Percentiles rank a stretch among this genome's conserved stretches.
phyloP scores from a whole-genome alignment of 2,329 filamentous ascomycete genomes.

The Alternaria gaisen region DNA sequence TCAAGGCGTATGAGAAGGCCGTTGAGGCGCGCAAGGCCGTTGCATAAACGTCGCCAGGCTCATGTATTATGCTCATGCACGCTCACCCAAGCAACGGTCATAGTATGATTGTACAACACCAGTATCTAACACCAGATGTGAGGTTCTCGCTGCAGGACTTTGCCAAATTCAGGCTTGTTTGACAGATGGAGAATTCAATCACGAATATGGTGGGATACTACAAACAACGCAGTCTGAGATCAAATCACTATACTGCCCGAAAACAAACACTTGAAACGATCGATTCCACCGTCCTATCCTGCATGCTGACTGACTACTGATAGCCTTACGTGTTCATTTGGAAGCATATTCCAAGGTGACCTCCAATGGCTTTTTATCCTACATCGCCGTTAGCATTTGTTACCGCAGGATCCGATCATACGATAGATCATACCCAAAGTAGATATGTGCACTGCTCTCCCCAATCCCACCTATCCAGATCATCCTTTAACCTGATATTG shows the following conservation, averaged over 20 bases:
- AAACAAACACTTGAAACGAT: background rate
- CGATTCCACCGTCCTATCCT: background rate
- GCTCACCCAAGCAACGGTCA: background rate
- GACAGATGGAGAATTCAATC: background rate
- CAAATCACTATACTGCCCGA: background rate
- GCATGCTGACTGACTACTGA: background rate
- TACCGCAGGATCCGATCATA: background rate
- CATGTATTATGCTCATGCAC: background rate
- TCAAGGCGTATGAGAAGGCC: slow-evolving; percentile 74
- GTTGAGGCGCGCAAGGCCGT: slow-evolving; percentile 27
- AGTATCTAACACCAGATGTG: background rate
- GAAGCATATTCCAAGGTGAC: slow-evolving; percentile 1
- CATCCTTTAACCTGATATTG: slow-evolving; percentile 35
- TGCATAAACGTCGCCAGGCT: background rate
- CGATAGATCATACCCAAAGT: slow-evolving; percentile 25
- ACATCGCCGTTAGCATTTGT: background rate
- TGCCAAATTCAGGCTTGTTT: background rate
- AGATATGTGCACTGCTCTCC: slow-evolving; percentile 35
- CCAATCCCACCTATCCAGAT: slow-evolving; percentile 29
- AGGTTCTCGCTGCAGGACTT: background rate
- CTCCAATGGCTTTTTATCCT: slow-evolving; percentile 14
- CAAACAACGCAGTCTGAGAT: background rate
- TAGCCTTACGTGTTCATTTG: background rate
- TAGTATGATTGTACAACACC: background rate
- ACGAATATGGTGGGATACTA: background rate